Percentiles rank a stretch among this genome's conserved stretches.
Conservation (phyloP, 176 grass and related monocot species). For the Bonia amplexicaulis region DNA sequence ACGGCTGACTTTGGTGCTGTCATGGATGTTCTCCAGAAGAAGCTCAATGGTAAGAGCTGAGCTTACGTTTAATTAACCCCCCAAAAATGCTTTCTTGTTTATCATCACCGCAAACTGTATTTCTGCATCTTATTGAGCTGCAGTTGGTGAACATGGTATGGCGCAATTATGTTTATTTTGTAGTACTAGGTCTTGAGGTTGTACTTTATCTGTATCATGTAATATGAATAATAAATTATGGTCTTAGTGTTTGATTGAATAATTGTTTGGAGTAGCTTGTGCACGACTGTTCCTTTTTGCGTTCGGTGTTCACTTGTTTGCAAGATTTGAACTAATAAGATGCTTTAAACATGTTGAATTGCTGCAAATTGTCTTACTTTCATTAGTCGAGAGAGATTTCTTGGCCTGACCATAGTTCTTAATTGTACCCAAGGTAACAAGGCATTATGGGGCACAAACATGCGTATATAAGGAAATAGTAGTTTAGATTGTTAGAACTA, state of each 20-base stretch:
- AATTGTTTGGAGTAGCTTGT: not conserved
- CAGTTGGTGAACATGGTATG: constrained; percentile 40
- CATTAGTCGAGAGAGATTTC: not conserved
- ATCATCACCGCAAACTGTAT: constrained; percentile 9
- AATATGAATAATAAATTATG: constrained; percentile 30
- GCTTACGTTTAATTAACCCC: constrained; percentile 24
- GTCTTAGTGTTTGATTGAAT: constrained; percentile 11
- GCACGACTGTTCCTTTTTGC: not conserved
- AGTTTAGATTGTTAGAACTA: not conserved
- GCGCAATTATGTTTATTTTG: constrained; percentile 34
- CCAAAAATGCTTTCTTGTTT: constrained; percentile 14
- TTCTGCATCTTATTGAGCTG: constrained; percentile 24
- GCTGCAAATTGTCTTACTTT: not conserved
- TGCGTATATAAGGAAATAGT: not conserved
- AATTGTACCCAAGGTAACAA: not conserved
- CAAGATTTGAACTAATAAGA: not conserved
- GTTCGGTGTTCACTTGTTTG: not conserved
- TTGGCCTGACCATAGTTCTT: not conserved
- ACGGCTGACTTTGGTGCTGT: constrained; percentile 72
- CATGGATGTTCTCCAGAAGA: constrained; percentile 72
- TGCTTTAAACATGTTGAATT: not conserved
- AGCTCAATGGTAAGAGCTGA: constrained; percentile 51
- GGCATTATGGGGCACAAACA: not conserved
- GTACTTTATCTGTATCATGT: constrained; percentile 45
- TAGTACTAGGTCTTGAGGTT: constrained; percentile 47